phyloP scores from a whole-genome alignment of 192 early-diverging fungal genomes.

The Geranomyces variabilis region DNA sequence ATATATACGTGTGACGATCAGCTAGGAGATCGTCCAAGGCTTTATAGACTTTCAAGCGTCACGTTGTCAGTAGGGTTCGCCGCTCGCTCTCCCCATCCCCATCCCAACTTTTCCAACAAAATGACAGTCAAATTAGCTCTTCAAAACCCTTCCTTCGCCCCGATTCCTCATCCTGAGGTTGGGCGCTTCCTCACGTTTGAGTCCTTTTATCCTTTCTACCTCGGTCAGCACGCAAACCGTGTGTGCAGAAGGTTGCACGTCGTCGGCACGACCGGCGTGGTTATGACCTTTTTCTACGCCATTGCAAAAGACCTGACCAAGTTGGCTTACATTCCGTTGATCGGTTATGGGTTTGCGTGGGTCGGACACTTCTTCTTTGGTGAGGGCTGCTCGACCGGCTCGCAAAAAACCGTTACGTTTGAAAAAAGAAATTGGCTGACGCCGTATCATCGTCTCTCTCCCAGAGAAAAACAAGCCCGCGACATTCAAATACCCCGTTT shows the following conservation, averaged over 20 bases:
- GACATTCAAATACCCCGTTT: slow-evolving; percentile 72
- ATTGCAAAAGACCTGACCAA: neutral
- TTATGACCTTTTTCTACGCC: slow-evolving; percentile 17
- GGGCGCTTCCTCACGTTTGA: slow-evolving; percentile 55
- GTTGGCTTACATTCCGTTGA: slow-evolving; percentile 16
- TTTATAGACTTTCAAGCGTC: too few relatives aligned
- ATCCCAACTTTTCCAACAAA: neutral
- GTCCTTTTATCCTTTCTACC: slow-evolving; percentile 72
- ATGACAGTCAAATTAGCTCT: slow-evolving; percentile 9
- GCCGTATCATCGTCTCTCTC: neutral
- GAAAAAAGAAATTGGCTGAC: neutral
- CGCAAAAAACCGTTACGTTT: neutral
- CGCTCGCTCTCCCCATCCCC: neutral
- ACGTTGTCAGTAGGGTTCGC: too few relatives aligned
- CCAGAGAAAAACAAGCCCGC: slow-evolving; percentile 67
- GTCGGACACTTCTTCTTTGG: slow-evolving; percentile 69
- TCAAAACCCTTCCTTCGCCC: slow-evolving; percentile 27
- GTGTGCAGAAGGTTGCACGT: slow-evolving; percentile 14
- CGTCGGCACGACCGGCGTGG: slow-evolving; percentile 11
- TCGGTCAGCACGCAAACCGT: slow-evolving; percentile 55
- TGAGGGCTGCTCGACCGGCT: too few relatives aligned
- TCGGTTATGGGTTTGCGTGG: slow-evolving; percentile 70
- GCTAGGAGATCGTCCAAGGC: too few relatives aligned
- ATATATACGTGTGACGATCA: too few relatives aligned
- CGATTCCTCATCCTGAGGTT: slow-evolving; percentile 38